Conservation (phyloP, 2,329 filamentous ascomycete species). For the Fusarium secorum region DNA sequence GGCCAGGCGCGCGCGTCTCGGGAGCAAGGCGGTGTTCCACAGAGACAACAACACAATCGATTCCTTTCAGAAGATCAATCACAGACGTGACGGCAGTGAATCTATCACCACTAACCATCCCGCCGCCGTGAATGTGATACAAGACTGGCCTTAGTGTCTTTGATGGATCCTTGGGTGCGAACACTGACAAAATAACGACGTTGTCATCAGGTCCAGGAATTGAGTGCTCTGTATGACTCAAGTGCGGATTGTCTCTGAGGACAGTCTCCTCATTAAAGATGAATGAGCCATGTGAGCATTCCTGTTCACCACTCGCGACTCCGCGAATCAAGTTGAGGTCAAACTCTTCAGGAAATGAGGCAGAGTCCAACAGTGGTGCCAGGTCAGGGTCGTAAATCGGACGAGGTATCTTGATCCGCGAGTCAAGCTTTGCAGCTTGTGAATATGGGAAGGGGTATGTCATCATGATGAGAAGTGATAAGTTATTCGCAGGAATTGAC, state of each 20-base stretch:
- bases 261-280: slow-evolving; percentile 1
- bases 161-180: not conserved
- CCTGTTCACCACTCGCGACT: not conserved
- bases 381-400: not conserved
- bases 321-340: slow-evolving; percentile 4
- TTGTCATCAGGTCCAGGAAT: not conserved
- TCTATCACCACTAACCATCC: not conserved
- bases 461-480: not conserved
- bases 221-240: not conserved
- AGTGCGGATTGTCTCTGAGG: not conserved
- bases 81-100: not conserved
- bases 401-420: not conserved
- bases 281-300: slow-evolving; percentile 3
- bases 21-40: slow-evolving; percentile 4
- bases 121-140: slow-evolving; percentile 5
- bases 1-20: not conserved
- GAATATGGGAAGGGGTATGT: slow-evolving; percentile 1
- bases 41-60: not conserved
- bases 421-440: slow-evolving; percentile 1
- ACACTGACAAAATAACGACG: not conserved
- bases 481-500: fast-evolving
- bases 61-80: not conserved
- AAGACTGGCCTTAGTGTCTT: not conserved
- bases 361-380: not conserved
- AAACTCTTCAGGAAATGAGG: slow-evolving; percentile 1